Conservation (phyloP, 2,329 filamentous ascomycete genomes). For the Sporothrix euskadiensis region DNA sequence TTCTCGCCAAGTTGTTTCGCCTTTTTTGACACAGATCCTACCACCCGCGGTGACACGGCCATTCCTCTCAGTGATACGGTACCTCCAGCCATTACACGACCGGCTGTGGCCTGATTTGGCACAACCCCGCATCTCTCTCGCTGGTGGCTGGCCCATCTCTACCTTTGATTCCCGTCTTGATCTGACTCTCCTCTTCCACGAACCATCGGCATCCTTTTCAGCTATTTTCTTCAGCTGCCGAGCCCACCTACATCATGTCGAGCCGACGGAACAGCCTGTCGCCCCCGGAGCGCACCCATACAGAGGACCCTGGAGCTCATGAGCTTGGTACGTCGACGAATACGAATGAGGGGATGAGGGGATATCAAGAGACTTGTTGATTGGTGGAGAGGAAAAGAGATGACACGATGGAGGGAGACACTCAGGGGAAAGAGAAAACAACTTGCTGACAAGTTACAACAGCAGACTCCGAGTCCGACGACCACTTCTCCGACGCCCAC, state of each 20-base stretch:
- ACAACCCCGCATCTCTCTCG: conserved; percentile 10
- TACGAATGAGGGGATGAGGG: neutral
- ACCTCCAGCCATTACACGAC: neutral
- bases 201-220: neutral
- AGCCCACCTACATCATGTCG: conserved; percentile 34
- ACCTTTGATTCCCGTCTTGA: neutral
- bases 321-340: conserved; percentile 52
- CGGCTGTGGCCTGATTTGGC: conserved; percentile 1
- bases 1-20: neutral
- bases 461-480: conserved; percentile 63
- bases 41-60: neutral
- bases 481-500: conserved; percentile 69
- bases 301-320: conserved; percentile 59
- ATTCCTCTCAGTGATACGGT: neutral
- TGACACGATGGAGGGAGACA: neutral
- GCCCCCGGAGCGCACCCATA: conserved; percentile 45
- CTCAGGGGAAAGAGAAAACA: neutral
- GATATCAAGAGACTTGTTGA: neutral
- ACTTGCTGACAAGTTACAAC: conserved; percentile 16
- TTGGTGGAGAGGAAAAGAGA: neutral
- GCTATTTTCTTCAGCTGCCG: neutral
- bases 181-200: neutral
- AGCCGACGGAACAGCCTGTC: conserved; percentile 44
- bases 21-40: neutral
- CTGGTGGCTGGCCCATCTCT: conserved; percentile 27